Percentiles rank a stretch among this genome's conserved stretches.
Conservation (phyloP, 257 asterid species). For the Solanum okadae region DNA sequence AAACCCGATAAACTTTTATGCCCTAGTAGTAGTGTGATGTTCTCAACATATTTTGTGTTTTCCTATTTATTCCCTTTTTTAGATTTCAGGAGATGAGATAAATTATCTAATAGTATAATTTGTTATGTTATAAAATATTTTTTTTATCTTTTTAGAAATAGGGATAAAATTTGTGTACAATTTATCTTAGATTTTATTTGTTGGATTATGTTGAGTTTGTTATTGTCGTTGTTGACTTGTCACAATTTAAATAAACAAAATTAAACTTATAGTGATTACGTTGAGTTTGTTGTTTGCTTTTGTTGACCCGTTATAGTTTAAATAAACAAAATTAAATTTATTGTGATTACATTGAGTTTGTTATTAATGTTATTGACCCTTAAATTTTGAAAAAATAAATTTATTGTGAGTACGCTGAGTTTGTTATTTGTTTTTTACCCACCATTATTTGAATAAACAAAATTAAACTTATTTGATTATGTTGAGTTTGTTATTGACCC, state of each 20-base stretch:
- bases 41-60: neutral
- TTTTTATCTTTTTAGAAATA: too few relatives aligned
- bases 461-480: neutral
- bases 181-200: too few relatives aligned
- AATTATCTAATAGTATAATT: neutral
- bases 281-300: neutral
- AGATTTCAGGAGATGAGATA: neutral
- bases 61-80: neutral
- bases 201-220: neutral
- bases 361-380: neutral
- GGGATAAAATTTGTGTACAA: too few relatives aligned
- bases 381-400: too few relatives aligned
- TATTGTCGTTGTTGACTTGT: neutral
- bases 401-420: too few relatives aligned
- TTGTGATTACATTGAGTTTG: too few relatives aligned
- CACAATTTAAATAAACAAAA: too few relatives aligned
- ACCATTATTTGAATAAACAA: neutral
- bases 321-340: too few relatives aligned
- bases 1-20: neutral
- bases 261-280: neutral
- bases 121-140: accelerated
- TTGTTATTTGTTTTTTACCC: neutral
- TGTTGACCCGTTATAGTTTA: neutral
- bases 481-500: neutral
- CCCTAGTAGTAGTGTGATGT: neutral